These are phyloP conservation scores for Fusarium sp. DNA, from an alignment of 2,329 filamentous ascomycete species.

Conservation along the genomic window DNA sequence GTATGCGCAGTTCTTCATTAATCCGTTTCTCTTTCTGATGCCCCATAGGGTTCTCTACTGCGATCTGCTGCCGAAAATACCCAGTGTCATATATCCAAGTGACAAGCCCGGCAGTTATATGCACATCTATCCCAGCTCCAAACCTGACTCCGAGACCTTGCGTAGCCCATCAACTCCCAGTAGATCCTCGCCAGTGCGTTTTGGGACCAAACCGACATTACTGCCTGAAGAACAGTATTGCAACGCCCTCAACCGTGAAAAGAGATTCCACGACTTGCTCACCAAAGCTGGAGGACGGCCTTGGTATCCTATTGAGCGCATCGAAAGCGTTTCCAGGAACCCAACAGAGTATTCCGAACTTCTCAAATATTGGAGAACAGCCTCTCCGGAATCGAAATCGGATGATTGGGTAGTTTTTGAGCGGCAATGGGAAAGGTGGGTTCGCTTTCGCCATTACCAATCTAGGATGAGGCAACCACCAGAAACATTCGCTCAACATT, in stretches of 20 bases:
- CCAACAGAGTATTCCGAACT: conserved; percentile 21
- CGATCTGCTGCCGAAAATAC: conserved; percentile 32
- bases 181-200: conserved; percentile 3
- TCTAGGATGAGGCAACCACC: conserved; percentile 26
- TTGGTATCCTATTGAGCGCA: conserved; percentile 35
- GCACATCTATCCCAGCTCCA: conserved; percentile 29
- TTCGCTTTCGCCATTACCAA: conserved; percentile 38
- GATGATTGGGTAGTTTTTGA: conserved; percentile 38
- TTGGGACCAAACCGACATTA: not conserved
- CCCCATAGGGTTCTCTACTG: conserved; percentile 35
- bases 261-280: conserved; percentile 21
- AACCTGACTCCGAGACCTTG: conserved; percentile 18
- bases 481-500: conserved; percentile 23
- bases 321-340: conserved; percentile 28
- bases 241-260: conserved; percentile 28
- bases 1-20: conserved; percentile 10
- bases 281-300: conserved; percentile 39
- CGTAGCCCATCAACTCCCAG: conserved; percentile 15
- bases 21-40: conserved; percentile 14
- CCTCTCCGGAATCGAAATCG: conserved; percentile 2
- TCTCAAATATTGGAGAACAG: conserved; percentile 37
- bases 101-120: conserved; percentile 28
- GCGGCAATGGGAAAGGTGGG: conserved; percentile 40
- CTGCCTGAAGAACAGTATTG: conserved; percentile 21
- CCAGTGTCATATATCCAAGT: conserved; percentile 27